A percentile compares a stretch with the other conserved stretches of the same genome.
phyloP scores from a whole-genome alignment of 495 filamentous ascomycete genomes.

The Haplographium delicatum region DNA sequence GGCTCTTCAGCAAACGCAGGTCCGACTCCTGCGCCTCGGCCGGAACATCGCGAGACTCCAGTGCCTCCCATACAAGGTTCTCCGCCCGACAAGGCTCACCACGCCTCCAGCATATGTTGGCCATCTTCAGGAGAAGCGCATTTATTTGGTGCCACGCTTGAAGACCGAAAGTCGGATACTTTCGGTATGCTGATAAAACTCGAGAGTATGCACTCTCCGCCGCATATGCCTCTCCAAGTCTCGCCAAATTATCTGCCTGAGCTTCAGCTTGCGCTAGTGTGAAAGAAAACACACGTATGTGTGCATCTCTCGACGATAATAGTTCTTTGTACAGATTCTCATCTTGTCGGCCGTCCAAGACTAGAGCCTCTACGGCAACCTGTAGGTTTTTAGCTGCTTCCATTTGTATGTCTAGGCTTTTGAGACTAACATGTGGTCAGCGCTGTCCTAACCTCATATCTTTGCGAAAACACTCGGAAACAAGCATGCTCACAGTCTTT shows the following conservation, averaged over 20 bases:
- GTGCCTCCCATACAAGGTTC: not conserved
- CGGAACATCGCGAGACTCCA: not conserved
- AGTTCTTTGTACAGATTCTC: not conserved
- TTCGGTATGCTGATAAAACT: not conserved
- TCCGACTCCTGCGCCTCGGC: not conserved
- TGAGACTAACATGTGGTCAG: not conserved
- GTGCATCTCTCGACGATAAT: not conserved
- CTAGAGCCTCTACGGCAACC: not conserved
- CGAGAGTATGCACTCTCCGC: not conserved
- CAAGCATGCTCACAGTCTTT: not conserved
- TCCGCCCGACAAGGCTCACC: not conserved
- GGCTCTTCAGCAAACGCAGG: not conserved
- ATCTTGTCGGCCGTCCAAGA: not conserved
- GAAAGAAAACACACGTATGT: not conserved
- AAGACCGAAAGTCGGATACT: not conserved
- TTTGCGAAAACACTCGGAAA: not conserved
- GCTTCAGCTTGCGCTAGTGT: not conserved
- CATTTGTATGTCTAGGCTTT: not conserved
- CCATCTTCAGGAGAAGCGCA: not conserved
- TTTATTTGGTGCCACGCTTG: not conserved
- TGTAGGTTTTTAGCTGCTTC: not conserved
- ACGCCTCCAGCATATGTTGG: not conserved
- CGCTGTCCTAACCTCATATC: not conserved
- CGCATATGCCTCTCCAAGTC: not conserved
- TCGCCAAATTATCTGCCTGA: not conserved